Conservation (phyloP, 345 rosid genomes). For the Sapria himalayana region DNA sequence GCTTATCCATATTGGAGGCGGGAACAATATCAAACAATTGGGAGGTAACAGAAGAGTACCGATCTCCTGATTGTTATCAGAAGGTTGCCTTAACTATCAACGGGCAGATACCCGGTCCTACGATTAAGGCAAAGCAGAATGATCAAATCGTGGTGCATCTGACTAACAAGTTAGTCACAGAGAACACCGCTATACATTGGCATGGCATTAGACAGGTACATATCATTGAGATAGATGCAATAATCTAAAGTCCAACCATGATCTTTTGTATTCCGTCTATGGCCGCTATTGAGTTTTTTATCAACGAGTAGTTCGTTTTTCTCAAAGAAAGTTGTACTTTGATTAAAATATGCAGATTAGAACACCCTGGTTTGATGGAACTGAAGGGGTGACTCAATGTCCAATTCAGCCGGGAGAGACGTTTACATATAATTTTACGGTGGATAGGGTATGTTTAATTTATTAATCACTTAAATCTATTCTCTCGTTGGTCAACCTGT, state of each 20-base stretch:
- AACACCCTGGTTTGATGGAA: slow-evolving; percentile 85
- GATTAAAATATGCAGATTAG: slow-evolving; percentile 48
- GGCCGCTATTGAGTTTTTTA: not conserved
- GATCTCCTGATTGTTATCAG: slow-evolving; percentile 63
- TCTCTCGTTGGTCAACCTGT: not conserved
- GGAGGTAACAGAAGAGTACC: slow-evolving; percentile 39
- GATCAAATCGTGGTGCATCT: slow-evolving; percentile 39
- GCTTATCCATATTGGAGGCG: too few relatives aligned
- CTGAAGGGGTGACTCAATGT: slow-evolving; percentile 67
- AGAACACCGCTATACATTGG: slow-evolving; percentile 84
- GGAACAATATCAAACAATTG: slow-evolving; percentile 14
- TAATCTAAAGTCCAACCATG: too few relatives aligned
- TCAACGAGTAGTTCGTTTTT: not conserved
- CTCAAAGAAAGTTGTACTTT: too few relatives aligned
- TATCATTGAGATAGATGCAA: not conserved
- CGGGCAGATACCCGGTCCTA: slow-evolving; percentile 78
- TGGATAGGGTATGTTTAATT: slow-evolving; percentile 28
- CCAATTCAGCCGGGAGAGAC: slow-evolving; percentile 61
- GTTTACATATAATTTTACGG: slow-evolving; percentile 45
- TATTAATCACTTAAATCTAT: not conserved
- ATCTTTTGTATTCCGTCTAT: not conserved
- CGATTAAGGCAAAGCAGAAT: slow-evolving; percentile 37
- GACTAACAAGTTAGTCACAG: slow-evolving; percentile 45
- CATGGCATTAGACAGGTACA: slow-evolving; percentile 79
- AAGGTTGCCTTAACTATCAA: slow-evolving; percentile 47